A percentile compares a stretch with the other conserved stretches of the same genome.
Evolutionary conservation across 441 rosid genomes (phyloP).

Genomic region (Biscutella laevigata): DNA sequence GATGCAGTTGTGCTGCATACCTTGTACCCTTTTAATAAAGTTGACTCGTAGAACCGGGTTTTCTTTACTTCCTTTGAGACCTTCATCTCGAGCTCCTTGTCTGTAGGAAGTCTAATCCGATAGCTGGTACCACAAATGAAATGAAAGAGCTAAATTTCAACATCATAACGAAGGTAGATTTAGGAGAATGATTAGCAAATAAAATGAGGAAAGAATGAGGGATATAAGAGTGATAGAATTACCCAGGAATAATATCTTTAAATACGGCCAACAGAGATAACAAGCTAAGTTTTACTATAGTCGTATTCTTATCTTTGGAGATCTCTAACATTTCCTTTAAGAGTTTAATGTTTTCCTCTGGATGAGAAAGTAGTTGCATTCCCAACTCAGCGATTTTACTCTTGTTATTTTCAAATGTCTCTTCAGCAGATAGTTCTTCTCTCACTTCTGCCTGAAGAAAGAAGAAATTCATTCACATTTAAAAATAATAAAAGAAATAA

Average conservation of each 20-base stretch:
- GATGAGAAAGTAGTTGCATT: conserved; percentile 58
- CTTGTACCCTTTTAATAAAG: conserved; percentile 74
- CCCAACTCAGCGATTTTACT: conserved; percentile 77
- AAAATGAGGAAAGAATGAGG: background rate
- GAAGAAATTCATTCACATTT: background rate
- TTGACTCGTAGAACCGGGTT: conserved; percentile 77
- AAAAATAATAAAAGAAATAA: background rate
- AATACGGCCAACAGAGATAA: conserved; percentile 86
- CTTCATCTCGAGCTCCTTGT: conserved; percentile 93
- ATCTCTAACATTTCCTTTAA: conserved; percentile 69
- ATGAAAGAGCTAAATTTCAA: background rate
- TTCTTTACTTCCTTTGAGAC: conserved; percentile 90
- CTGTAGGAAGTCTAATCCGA: conserved; percentile 95
- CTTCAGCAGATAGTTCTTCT: conserved; percentile 77
- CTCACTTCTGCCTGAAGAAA: conserved; percentile 70
- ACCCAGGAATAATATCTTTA: conserved; percentile 94
- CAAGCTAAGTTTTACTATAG: conserved; percentile 57
- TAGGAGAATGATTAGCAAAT: background rate
- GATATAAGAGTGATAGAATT: conserved; percentile 12
- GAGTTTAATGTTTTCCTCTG: conserved; percentile 63
- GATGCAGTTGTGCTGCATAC: conserved; percentile 26
- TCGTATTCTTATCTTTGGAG: conserved; percentile 49
- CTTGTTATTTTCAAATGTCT: conserved; percentile 57
- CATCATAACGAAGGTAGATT: background rate
- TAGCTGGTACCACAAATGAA: conserved; percentile 42